Conservation (phyloP, 2,329 filamentous ascomycete genomes). For the Phyllosticta paracitricarpa region DNA sequence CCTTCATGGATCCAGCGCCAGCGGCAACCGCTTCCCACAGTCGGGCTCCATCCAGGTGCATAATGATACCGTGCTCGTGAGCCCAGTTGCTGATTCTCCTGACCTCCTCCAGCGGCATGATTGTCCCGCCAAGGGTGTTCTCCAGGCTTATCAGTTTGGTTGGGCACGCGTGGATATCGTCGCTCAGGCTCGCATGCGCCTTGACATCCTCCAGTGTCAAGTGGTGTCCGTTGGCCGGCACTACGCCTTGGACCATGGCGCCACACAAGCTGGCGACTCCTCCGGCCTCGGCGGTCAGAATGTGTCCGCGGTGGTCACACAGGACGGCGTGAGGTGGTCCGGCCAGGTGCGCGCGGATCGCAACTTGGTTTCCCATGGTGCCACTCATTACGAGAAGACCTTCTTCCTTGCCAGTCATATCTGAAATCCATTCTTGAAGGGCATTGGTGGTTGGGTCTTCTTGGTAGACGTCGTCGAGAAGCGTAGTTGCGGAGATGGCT, state of each 20-base stretch:
- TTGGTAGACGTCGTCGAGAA: conserved; percentile 74
- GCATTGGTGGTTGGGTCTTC: conserved; percentile 71
- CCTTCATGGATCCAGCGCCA: conserved; percentile 55
- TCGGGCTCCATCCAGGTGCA: conserved; percentile 72
- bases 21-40: conserved; percentile 73
- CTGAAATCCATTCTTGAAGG: conserved; percentile 65
- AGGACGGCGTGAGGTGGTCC: conserved; percentile 74
- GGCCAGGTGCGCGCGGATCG: conserved; percentile 64
- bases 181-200: conserved; percentile 51
- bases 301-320: conserved; percentile 69
- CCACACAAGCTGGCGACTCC: conserved; percentile 63
- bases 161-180: conserved; percentile 69
- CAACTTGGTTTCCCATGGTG: conserved; percentile 90
- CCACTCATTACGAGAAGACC: conserved; percentile 77
- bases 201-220: conserved; percentile 69
- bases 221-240: conserved; percentile 61
- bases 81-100: conserved; percentile 60
- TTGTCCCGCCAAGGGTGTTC: conserved; percentile 71
- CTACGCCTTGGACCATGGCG: conserved; percentile 56
- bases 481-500: conserved; percentile 62
- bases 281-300: conserved; percentile 58
- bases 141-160: conserved; percentile 75
- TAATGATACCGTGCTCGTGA: conserved; percentile 49
- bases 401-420: conserved; percentile 63
- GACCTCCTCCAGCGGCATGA: conserved; percentile 67